Evolutionary conservation across 169 alveolate species (phyloP).

Genomic region (Babesia bigemina): DNA sequence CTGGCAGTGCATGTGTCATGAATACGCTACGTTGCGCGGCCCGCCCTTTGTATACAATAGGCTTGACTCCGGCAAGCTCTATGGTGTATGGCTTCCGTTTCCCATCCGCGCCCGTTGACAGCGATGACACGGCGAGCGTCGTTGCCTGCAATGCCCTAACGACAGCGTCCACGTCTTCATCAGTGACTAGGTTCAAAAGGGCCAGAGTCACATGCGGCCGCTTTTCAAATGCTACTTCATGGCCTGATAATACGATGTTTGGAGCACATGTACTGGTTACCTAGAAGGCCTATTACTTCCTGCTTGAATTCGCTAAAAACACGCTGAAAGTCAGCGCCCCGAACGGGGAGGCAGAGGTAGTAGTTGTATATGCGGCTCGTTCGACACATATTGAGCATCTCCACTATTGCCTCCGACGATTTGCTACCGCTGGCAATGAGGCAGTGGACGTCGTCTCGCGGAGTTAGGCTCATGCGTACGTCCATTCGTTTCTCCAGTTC

Average conservation of each 20-base stretch:
- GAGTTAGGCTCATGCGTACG: conserved; percentile 50
- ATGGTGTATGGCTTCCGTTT: conserved; percentile 17
- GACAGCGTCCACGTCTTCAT: conserved; percentile 52
- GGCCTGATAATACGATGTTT: conserved; percentile 6
- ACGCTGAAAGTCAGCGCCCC: conserved; percentile 55
- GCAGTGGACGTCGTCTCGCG: conserved; percentile 3
- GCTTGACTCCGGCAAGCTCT: conserved; percentile 37
- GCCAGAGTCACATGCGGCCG: conserved; percentile 68
- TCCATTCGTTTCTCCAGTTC: conserved; percentile 41
- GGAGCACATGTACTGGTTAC: conserved; percentile 4
- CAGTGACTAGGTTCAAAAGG: conserved; percentile 61
- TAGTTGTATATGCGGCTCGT: conserved; percentile 64
- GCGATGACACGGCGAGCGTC: conserved; percentile 43
- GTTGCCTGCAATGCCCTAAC: conserved; percentile 56
- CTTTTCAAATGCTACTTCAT: conserved; percentile 23
- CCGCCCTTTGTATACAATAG: conserved; percentile 54
- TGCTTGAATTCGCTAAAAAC: conserved; percentile 37
- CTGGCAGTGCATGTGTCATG: conserved; percentile 38
- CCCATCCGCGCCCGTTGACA: conserved; percentile 27
- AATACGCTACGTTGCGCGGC: conserved; percentile 55
- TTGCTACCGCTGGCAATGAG: conserved; percentile 55
- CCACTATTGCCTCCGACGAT: conserved; percentile 45
- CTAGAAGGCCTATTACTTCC: conserved; percentile 14
- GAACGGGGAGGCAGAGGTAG: conserved; percentile 66
- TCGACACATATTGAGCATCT: conserved; percentile 55